phyloP scores from a whole-genome alignment of 495 filamentous ascomycete genomes.

The Extremus antarcticus region DNA sequence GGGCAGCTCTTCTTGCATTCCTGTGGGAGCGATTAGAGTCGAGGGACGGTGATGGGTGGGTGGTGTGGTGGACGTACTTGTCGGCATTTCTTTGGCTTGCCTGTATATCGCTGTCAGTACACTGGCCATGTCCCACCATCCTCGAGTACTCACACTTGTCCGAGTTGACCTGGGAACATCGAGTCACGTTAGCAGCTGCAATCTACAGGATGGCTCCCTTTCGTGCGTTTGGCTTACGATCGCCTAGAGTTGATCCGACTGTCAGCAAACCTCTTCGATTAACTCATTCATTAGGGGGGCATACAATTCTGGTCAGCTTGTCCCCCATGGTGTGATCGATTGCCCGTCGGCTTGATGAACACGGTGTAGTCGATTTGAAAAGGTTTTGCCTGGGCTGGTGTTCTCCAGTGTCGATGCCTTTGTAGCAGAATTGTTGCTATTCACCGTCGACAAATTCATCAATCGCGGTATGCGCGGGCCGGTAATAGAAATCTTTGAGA shows the following conservation, averaged over 20 bases:
- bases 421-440: no score
- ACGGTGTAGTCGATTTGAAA: no score
- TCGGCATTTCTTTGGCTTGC: constrained; percentile 17
- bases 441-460: no score
- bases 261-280: background rate
- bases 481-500: no score
- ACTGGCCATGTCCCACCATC: background rate
- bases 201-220: no score
- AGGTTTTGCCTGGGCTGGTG: no score
- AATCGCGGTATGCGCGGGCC: no score
- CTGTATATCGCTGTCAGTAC: background rate
- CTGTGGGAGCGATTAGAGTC: constrained; percentile 73
- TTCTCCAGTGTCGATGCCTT: no score
- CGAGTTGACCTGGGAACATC: constrained; percentile 49
- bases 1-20: constrained; percentile 99
- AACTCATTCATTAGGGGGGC: background rate
- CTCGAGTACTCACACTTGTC: constrained; percentile 54
- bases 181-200: background rate
- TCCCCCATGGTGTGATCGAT: constrained; percentile 70
- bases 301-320: constrained; percentile 54
- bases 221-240: no score
- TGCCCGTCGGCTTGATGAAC: no score
- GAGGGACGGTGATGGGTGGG: constrained; percentile 4
- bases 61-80: constrained; percentile 1
- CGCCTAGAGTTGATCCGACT: no score